A percentile compares a stretch with the other conserved stretches of the same genome.
Conservation (phyloP, 306 rosid species). For the Rosa rugosa region DNA sequence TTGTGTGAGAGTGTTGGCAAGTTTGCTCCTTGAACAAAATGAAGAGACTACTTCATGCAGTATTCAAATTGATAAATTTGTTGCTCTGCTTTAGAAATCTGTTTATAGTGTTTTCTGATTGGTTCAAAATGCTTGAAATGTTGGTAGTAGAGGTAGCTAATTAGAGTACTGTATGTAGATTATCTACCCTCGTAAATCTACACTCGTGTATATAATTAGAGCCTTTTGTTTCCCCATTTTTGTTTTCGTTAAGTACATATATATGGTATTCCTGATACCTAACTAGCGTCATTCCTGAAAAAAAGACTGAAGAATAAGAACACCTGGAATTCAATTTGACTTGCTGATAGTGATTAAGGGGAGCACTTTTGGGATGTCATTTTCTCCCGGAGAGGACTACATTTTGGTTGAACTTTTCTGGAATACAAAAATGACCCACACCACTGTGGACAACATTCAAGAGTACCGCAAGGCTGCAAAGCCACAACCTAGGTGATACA, state of each 20-base stretch:
- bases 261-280: no score
- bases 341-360: background rate
- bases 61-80: background rate
- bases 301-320: background rate
- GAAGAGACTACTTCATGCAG: background rate
- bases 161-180: background rate
- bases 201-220: background rate
- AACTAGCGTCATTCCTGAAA: background rate
- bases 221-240: background rate
- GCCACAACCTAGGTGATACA: background rate
- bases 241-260: background rate
- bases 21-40: background rate
- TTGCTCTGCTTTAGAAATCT: background rate
- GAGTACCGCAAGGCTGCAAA: background rate
- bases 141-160: background rate
- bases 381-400: background rate
- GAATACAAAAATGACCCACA: background rate
- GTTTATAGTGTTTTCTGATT: background rate
- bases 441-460: background rate
- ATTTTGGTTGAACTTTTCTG: background rate
- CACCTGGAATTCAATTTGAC: background rate
- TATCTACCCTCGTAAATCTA: background rate
- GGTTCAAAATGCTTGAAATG: background rate
- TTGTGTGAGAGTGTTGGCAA: background rate
- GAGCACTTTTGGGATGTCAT: background rate